Percentiles rank a stretch among this genome's conserved stretches.
Conservation (phyloP, 2,329 filamentous ascomycete genomes). For the Tolypocladium amazonense region DNA sequence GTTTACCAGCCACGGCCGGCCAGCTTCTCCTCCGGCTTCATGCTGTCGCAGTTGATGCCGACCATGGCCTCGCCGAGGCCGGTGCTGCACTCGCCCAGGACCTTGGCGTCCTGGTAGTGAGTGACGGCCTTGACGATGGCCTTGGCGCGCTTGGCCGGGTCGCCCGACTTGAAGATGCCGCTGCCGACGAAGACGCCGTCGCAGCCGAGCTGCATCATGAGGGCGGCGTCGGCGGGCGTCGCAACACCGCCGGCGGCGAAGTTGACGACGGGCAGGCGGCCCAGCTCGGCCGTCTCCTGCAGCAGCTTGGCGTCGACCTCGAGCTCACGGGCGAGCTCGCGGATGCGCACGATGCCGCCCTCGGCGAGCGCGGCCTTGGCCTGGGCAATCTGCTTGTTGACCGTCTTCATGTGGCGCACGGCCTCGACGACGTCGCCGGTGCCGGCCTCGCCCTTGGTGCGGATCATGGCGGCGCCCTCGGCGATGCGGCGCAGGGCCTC, state of each 20-base stretch:
- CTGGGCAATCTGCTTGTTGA: conserved; percentile 69
- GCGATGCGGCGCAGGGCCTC: conserved; percentile 85
- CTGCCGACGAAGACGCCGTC: conserved; percentile 96
- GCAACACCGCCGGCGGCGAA: conserved; percentile 98
- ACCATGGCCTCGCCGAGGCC: conserved; percentile 98
- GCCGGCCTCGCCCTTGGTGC: conserved; percentile 95
- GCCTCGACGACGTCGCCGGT: conserved; percentile 97
- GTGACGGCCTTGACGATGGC: conserved; percentile 93
- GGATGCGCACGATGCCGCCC: conserved; percentile 41
- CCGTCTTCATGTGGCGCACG: conserved; percentile 88
- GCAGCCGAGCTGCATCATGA: conserved; percentile 98
- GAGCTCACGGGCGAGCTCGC: conserved; percentile 71
- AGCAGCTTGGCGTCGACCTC: conserved; percentile 70
- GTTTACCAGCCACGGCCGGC: conserved; percentile 73
- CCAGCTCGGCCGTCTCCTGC: conserved; percentile 76
- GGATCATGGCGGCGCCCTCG: conserved; percentile 97
- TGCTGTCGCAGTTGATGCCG: conserved; percentile 74
- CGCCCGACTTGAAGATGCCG: conserved; percentile 94
- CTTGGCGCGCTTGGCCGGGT: conserved; percentile 80
- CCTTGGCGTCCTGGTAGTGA: conserved; percentile 75
- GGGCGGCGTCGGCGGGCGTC: conserved; percentile 90
- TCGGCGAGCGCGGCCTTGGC: conserved; percentile 63
- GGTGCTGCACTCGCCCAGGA: conserved; percentile 77
- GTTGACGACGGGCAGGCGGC: conserved; percentile 88
- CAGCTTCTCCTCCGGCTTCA: conserved; percentile 73